A percentile compares a stretch with the other conserved stretches of the same genome.
Conservation (phyloP, 2,329 filamentous ascomycete genomes). For the Ceratocystis cubensis region DNA sequence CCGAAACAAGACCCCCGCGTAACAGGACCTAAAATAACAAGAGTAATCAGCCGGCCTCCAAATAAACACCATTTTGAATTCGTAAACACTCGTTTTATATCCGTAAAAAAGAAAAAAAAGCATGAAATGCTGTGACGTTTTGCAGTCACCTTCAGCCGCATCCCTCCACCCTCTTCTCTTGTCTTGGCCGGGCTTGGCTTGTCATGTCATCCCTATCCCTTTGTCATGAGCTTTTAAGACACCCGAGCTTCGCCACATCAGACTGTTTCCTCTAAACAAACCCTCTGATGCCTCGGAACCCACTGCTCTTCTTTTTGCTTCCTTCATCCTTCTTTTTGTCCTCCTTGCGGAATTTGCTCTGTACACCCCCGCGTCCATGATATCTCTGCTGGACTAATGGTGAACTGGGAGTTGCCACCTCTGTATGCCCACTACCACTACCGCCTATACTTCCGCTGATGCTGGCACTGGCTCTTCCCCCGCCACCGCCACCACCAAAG, state of each 20-base stretch:
- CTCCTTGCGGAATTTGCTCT: conserved; percentile 30
- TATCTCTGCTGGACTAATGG: conserved; percentile 22
- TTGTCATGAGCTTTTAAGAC: not conserved
- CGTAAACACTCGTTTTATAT: conserved; percentile 9
- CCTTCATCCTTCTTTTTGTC: conserved; percentile 34
- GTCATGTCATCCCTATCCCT: not conserved
- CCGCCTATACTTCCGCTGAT: conserved; percentile 30
- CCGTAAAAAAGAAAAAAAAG: not conserved
- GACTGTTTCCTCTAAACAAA: conserved; percentile 22
- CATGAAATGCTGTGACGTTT: not conserved
- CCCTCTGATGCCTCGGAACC: conserved; percentile 28
- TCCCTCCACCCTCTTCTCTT: too few species aligned
- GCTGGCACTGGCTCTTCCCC: not conserved
- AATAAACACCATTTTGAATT: not conserved
- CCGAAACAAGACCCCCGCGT: not conserved
- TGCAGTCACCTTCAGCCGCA: not conserved
- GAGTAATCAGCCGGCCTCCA: not conserved
- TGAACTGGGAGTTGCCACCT: not conserved
- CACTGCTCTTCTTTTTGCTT: conserved; percentile 30
- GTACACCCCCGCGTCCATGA: conserved; percentile 15
- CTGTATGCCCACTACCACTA: conserved; percentile 35
- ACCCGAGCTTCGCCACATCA: not conserved
- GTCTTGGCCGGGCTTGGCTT: not conserved
- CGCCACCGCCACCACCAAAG: not conserved
- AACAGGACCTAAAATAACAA: not conserved